Percentiles rank a stretch among this genome's conserved stretches.
Evolutionary conservation across 2,329 filamentous ascomycete genomes (phyloP).

Genomic region (Seiridium cupressi): DNA sequence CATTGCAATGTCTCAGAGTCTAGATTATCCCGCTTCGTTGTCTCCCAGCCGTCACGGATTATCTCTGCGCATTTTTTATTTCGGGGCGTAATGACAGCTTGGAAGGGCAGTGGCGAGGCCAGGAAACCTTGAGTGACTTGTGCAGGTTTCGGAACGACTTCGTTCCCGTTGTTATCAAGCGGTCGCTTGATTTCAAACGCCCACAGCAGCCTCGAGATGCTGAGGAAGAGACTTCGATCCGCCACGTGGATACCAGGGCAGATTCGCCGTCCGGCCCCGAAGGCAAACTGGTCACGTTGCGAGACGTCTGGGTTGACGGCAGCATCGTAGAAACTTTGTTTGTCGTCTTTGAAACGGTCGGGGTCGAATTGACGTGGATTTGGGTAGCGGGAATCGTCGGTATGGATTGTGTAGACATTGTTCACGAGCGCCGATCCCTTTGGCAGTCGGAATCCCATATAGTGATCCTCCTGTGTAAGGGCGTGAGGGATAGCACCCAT

Average conservation of each 20-base stretch:
- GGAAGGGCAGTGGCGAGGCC: no score
- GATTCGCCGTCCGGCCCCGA: conserved; percentile 46
- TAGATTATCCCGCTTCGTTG: no score
- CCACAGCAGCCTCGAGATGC: conserved; percentile 35
- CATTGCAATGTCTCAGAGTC: no score
- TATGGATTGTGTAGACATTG: conserved; percentile 19
- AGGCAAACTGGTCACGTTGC: conserved; percentile 36
- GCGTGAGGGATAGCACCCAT: conserved; percentile 11
- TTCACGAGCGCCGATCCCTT: conserved; percentile 12
- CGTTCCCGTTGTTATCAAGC: no score
- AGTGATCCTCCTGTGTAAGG: conserved; percentile 12
- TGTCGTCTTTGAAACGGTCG: conserved; percentile 22
- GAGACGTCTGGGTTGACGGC: conserved; percentile 11
- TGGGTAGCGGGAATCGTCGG: conserved; percentile 12
- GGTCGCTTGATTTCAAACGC: conserved; percentile 22
- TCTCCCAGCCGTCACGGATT: no score
- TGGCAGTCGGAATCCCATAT: conserved; percentile 11
- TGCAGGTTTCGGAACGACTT: no score
- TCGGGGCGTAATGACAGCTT: no score
- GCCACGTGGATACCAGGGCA: conserved; percentile 49
- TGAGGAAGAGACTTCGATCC: conserved; percentile 36
- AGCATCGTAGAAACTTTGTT: conserved; percentile 7
- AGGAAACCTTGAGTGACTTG: no score
- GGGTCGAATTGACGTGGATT: conserved; percentile 13
- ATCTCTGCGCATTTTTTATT: no score